These are phyloP conservation scores for Fragaria ananassa DNA, from an alignment of 306 rosid species.

Conservation along the genomic window DNA sequence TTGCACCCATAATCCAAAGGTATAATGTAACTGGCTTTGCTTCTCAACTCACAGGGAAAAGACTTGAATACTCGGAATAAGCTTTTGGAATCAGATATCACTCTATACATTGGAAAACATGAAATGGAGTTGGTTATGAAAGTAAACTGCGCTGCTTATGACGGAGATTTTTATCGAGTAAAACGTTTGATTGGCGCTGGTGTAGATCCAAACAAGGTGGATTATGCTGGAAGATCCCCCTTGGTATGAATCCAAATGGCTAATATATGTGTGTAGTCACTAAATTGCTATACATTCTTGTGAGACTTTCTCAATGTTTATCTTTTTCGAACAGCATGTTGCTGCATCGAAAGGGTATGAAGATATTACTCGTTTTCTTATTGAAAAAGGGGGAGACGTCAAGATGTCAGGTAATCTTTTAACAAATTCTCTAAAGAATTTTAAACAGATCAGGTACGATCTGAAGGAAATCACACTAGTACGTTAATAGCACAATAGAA, in stretches of 20 bases:
- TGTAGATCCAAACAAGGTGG: slow-evolving; percentile 57
- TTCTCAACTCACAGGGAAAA: slow-evolving; percentile 39
- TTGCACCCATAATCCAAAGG: not conserved
- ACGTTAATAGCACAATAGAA: not conserved
- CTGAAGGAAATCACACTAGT: not conserved
- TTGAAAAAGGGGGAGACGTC: slow-evolving; percentile 41
- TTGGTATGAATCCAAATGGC: slow-evolving; percentile 40
- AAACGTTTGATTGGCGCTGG: slow-evolving; percentile 56
- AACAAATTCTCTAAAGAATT: not conserved
- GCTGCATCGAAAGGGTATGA: slow-evolving; percentile 55
- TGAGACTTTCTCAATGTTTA: not conserved
- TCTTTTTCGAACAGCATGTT: slow-evolving; percentile 39
- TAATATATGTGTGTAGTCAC: not conserved
- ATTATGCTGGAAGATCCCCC: slow-evolving; percentile 68
- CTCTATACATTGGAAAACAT: slow-evolving; percentile 37
- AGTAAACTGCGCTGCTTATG: slow-evolving; percentile 54
- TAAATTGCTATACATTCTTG: not conserved
- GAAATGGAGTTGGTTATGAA: slow-evolving; percentile 53
- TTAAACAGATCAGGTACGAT: not conserved
- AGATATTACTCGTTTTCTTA: slow-evolving; percentile 48
- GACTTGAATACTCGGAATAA: slow-evolving; percentile 40
- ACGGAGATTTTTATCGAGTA: slow-evolving; percentile 44
- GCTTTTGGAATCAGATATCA: slow-evolving; percentile 58
- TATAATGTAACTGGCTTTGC: not conserved
- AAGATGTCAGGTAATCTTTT: slow-evolving; percentile 41